These are phyloP conservation scores for Jamesozyma piceae DNA, from an alignment of 805 yeast genomes.

Conservation along the genomic window DNA sequence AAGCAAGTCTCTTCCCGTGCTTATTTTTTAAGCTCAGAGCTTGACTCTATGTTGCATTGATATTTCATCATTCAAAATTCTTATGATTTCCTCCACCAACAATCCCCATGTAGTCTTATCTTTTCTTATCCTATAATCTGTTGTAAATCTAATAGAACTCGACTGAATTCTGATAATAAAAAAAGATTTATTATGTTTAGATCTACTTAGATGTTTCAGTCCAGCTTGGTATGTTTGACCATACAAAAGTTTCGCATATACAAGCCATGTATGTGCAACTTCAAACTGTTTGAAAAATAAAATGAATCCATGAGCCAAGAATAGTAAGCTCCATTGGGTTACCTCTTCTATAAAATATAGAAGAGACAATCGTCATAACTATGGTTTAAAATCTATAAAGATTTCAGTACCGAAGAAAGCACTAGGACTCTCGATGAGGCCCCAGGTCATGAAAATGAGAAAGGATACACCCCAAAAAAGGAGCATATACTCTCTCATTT, in stretches of 20 bases:
- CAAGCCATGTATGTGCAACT: slow-evolving; percentile 10
- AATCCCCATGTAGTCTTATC: too few relatives aligned
- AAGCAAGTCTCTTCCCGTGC: slow-evolving; percentile 64
- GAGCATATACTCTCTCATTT: slow-evolving; percentile 4
- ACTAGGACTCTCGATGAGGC: slow-evolving; percentile 5
- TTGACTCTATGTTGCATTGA: slow-evolving; percentile 81
- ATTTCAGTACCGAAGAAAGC: slow-evolving; percentile 54
- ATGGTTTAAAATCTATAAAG: slow-evolving; percentile 48
- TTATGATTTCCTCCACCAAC: not conserved
- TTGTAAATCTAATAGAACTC: not conserved
- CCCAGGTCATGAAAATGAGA: slow-evolving; percentile 15
- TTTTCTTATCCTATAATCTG: not conserved
- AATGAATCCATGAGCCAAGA: slow-evolving; percentile 54
- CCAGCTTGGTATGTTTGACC: slow-evolving; percentile 61
- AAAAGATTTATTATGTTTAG: too few relatives aligned
- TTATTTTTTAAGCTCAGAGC: slow-evolving; percentile 55
- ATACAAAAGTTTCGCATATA: slow-evolving; percentile 34
- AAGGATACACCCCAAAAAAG: not conserved
- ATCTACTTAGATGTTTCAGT: not conserved
- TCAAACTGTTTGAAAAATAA: slow-evolving; percentile 22
- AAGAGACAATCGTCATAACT: slow-evolving; percentile 59
- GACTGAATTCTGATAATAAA: not conserved
- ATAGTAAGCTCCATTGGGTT: slow-evolving; percentile 84
- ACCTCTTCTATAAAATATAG: slow-evolving; percentile 20
- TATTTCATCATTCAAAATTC: slow-evolving; percentile 53